Evolutionary conservation across 2,329 filamentous ascomycete species (phyloP).

Genomic region (Alternaria postmessia): DNA sequence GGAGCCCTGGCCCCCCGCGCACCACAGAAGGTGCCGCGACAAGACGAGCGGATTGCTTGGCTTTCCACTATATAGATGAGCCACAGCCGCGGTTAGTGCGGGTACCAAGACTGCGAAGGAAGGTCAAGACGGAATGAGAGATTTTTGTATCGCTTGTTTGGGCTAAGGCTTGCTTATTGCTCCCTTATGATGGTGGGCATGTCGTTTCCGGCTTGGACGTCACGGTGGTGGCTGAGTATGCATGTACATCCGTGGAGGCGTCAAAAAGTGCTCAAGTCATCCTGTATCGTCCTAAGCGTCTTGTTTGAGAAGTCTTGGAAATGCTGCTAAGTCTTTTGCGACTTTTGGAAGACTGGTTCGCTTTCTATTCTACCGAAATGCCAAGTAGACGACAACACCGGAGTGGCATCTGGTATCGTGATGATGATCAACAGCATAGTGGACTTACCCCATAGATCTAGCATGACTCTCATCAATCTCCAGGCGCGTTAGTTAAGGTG

Average conservation of each 20-base stretch:
- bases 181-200: neutral
- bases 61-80: slow-evolving; percentile 19
- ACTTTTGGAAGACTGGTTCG: neutral
- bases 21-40: slow-evolving; percentile 12
- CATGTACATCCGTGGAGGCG: neutral
- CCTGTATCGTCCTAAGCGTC: neutral
- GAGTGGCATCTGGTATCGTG: neutral
- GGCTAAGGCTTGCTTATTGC: slow-evolving; percentile 15
- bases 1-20: neutral
- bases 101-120: slow-evolving; percentile 17
- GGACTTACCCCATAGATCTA: slow-evolving; percentile 1
- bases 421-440: neutral
- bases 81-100: slow-evolving; percentile 12
- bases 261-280: neutral
- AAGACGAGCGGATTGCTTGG: slow-evolving; percentile 27
- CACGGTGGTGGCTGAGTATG: neutral
- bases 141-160: slow-evolving; percentile 21
- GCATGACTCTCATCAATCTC: neutral
- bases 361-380: slow-evolving; percentile 1
- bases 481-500: neutral
- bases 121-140: slow-evolving; percentile 17
- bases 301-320: neutral
- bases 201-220: neutral
- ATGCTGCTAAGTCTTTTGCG: neutral
- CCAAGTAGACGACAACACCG: neutral